Conservation (phyloP, 192 early-diverging fungal genomes). For the Pilaira anomala region DNA sequence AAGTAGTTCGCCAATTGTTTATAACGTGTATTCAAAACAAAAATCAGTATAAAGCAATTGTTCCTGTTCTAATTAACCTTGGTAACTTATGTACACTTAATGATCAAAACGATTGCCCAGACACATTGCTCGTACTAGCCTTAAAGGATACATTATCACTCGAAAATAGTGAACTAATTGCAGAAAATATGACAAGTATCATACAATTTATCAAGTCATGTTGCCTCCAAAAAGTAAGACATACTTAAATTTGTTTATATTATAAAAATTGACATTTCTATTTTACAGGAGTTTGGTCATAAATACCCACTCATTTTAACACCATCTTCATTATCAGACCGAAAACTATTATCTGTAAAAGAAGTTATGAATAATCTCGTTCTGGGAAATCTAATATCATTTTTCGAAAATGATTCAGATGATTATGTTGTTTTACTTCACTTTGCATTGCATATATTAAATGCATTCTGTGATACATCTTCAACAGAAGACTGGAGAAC, state of each 20-base stretch:
- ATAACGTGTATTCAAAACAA: slow-evolving; percentile 14
- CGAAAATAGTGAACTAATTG: neutral
- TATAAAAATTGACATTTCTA: neutral
- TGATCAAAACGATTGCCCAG: neutral
- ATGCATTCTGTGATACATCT: neutral
- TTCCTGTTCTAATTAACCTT: neutral
- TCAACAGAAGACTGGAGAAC: no score
- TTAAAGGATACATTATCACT: neutral
- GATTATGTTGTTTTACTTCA: neutral
- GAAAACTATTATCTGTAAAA: neutral
- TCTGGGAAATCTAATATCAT: neutral
- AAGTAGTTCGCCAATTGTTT: slow-evolving; percentile 4
- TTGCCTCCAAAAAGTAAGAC: neutral
- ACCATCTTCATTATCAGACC: neutral
- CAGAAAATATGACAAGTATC: slow-evolving; percentile 2
- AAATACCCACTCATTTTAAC: slow-evolving; percentile 1
- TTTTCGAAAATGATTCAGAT: no score
- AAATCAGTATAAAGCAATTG: slow-evolving; percentile 9
- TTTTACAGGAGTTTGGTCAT: neutral
- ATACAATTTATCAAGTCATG: slow-evolving; percentile 5
- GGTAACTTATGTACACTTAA: neutral
- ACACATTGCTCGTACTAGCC: neutral
- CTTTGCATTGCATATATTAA: neutral
- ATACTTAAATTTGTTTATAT: no score
- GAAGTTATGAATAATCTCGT: neutral